Evolutionary conservation across 2,329 filamentous ascomycete genomes (phyloP).

Genomic region (Xylaria sp.): DNA sequence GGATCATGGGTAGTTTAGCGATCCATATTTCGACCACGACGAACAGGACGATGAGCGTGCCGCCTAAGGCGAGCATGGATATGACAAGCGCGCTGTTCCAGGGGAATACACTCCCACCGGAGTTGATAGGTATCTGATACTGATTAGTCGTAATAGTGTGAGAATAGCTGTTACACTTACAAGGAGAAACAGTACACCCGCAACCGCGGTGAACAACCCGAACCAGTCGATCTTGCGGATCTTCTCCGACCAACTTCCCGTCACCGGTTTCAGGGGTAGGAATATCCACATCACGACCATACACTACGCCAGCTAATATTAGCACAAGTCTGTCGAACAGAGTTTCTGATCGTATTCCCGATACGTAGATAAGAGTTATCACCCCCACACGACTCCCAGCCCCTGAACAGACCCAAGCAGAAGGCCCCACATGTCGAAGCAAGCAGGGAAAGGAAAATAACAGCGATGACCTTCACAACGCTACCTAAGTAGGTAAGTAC

Average conservation of each 20-base stretch:
- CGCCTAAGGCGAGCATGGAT: slow-evolving; percentile 17
- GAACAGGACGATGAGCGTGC: slow-evolving; percentile 21
- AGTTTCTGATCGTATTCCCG: no score
- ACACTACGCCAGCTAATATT: slow-evolving; percentile 1
- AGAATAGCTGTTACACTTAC: slow-evolving; percentile 3
- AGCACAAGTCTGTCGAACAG: neutral
- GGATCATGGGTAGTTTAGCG: slow-evolving; percentile 27
- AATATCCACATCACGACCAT: slow-evolving; percentile 11
- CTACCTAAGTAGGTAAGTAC: no score
- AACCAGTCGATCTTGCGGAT: slow-evolving; percentile 31
- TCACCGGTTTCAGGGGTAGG: slow-evolving; percentile 25
- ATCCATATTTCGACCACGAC: slow-evolving; percentile 20
- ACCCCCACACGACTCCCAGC: no score
- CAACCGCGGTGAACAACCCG: slow-evolving; percentile 20
- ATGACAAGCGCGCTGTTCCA: slow-evolving; percentile 24
- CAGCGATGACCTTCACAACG: neutral
- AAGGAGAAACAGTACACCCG: slow-evolving; percentile 20
- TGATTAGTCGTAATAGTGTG: neutral
- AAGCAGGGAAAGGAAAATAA: neutral
- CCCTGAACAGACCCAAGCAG: neutral
- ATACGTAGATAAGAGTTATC: no score
- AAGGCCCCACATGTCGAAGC: neutral
- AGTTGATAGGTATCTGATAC: slow-evolving; percentile 29
- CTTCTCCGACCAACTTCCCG: slow-evolving; percentile 19
- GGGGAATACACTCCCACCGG: slow-evolving; percentile 26